Conservation (phyloP, 768 basidiomycete genomes). For the Podaxis carcinomalis region DNA sequence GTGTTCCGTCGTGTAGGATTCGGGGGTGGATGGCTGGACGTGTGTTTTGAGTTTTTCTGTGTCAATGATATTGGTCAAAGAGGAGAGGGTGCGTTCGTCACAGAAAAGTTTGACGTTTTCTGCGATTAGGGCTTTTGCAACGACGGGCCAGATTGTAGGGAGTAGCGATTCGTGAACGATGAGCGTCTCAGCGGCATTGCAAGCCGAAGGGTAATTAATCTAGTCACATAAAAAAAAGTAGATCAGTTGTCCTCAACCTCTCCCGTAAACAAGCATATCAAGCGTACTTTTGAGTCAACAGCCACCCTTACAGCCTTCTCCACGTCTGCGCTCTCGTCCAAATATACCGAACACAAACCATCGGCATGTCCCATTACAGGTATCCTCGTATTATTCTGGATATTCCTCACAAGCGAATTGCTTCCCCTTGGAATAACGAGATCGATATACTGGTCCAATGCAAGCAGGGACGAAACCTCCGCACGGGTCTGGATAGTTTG, state of each 20-base stretch:
- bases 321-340: conserved; percentile 77
- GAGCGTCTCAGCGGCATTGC: conserved; percentile 89
- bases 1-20: conserved; percentile 84
- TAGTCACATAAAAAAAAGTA: conserved; percentile 26
- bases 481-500: conserved; percentile 89
- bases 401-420: conserved; percentile 81
- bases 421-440: conserved; percentile 96
- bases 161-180: conserved; percentile 77
- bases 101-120: conserved; percentile 77
- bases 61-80: conserved; percentile 36
- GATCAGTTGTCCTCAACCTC: not conserved
- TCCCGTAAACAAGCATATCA: not conserved
- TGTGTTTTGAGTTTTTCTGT: conserved; percentile 37
- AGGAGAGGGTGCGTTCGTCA: conserved; percentile 59
- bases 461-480: conserved; percentile 84
- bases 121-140: conserved; percentile 68
- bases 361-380: conserved; percentile 99
- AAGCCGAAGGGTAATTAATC: conserved; percentile 94
- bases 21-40: conserved; percentile 48
- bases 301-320: conserved; percentile 81
- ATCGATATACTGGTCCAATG: conserved; percentile 90
- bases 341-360: conserved; percentile 85
- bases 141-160: conserved; percentile 71
- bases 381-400: conserved; percentile 87
- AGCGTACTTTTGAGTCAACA: conserved; percentile 83